Base-by-base conservation (phyloP, 495 filamentous ascomycete genomes). In the Trichoderma asperelloides region DNA sequence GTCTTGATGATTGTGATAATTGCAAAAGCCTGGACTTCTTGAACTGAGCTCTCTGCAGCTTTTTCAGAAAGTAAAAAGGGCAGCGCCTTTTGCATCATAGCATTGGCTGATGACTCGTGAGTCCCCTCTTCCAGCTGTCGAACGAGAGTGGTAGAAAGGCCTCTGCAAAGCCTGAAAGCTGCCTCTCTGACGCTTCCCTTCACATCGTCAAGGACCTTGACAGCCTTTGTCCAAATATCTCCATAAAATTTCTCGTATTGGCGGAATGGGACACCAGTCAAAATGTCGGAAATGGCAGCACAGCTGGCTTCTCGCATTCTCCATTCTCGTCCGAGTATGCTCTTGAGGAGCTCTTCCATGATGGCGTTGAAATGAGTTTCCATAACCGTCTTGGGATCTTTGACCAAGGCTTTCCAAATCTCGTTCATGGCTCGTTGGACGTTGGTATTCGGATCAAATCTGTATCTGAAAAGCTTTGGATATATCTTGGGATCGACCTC, bases 351-450 rank as follows among this genome's bases (percentile, higher is more conserved):
- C 73, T 97, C 92, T 23, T 86, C 78, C 80, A 98, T 89, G 69
- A 98, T 97, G 18, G 83, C 80, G 67, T 96, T 90, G 70, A 96
- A 96, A 73, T 96, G 79, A 9, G 78, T 78, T 69, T 91, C 86
- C 63, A 96, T 81, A 23, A 89, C 89, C 9, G 83, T 82, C 2
- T 84, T 86, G 12, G 89, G 82, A 67, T 97, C 92, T 74, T 92
- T 95, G 66, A 98, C 91, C 40, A 98, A 75, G 0, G 94, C 88
- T 71, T 89, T 90, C 95, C 95, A 98, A 69, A 98, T 98, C 66
- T 94, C 91, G 68, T 95, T 92, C 95, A 98, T 98, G 5, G 93
- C 93, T 55, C 88, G 87, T 72, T 91, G 91, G 25, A 98, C 95
- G 73, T 92, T 93, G 5, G 88, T 85, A 73, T 96, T 97, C 0